Percentiles rank a stretch among this genome's conserved stretches.
These are phyloP conservation scores for Dendrobium nobile DNA, from an alignment of 106 monocot genomes.

Conservation along the genomic window DNA sequence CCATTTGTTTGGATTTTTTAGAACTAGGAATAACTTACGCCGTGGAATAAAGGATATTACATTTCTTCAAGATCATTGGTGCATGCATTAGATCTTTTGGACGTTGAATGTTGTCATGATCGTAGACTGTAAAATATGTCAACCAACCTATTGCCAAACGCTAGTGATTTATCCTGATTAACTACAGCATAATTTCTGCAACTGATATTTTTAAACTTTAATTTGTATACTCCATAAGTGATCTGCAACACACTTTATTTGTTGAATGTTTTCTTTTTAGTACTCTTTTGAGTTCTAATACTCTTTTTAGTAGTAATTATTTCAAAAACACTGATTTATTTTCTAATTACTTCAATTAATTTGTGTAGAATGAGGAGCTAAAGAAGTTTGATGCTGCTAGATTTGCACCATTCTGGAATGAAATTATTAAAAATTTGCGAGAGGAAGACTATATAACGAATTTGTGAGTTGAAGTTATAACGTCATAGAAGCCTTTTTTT, in stretches of 20 bases:
- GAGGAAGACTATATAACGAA: conserved; percentile 88
- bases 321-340: neutral
- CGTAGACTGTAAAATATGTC: too few relatives aligned
- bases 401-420: conserved; percentile 97
- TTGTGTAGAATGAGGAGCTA: conserved; percentile 44
- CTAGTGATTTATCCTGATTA: neutral
- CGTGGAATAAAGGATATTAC: too few relatives aligned
- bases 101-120: too few relatives aligned
- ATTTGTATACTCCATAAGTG: neutral
- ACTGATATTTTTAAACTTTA: neutral
- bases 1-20: too few relatives aligned
- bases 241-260: neutral
- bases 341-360: neutral
- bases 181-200: neutral
- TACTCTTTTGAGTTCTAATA: neutral
- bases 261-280: neutral
- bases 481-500: neutral
- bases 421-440: conserved; percentile 77
- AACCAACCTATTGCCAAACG: too few relatives aligned
- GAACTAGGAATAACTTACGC: too few relatives aligned
- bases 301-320: neutral
- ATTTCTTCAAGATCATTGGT: too few relatives aligned
- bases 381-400: conserved; percentile 84
- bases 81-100: too few relatives aligned
- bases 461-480: conserved; percentile 38